A percentile compares a stretch with the other conserved stretches of the same genome.
Evolutionary conservation across 129 eudicot species (phyloP).

Genomic region (Erigeron canadensis): DNA sequence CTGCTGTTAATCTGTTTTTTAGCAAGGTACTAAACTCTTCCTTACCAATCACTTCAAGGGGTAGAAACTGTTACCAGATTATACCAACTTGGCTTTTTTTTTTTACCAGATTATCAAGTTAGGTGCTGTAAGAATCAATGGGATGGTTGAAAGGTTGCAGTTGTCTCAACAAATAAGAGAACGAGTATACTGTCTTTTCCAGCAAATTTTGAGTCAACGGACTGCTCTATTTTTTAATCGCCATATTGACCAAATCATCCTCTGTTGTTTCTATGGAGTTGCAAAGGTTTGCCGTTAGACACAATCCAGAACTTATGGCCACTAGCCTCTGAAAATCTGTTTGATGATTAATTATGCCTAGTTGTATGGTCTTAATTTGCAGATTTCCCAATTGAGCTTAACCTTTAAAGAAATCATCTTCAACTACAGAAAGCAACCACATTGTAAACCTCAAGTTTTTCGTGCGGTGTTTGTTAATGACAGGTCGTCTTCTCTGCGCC

Average conservation of each 20-base stretch:
- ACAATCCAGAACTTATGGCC: neutral
- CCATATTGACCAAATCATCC: conserved; percentile 92
- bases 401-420: conserved; percentile 79
- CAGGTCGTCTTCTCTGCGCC: conserved; percentile 56
- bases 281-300: conserved; percentile 74
- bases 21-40: conserved; percentile 60
- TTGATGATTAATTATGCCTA: conserved; percentile 11
- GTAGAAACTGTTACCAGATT: neutral
- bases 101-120: conserved; percentile 69
- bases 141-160: conserved; percentile 91
- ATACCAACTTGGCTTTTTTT: neutral
- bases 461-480: conserved; percentile 85
- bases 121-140: conserved; percentile 97
- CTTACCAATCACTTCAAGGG: neutral
- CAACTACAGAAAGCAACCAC: conserved; percentile 91
- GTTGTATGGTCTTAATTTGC: conserved; percentile 33
- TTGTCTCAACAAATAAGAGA: conserved; percentile 80
- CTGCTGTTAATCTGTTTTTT: conserved; percentile 74
- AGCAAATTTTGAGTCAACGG: conserved; percentile 63
- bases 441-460: conserved; percentile 90
- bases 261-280: conserved; percentile 93
- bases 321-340: neutral
- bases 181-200: conserved; percentile 82
- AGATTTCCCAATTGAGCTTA: conserved; percentile 84
- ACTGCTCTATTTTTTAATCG: conserved; percentile 77